Conservation (phyloP, 352 stramenopile species). For the Phytophthora lateralis region DNA sequence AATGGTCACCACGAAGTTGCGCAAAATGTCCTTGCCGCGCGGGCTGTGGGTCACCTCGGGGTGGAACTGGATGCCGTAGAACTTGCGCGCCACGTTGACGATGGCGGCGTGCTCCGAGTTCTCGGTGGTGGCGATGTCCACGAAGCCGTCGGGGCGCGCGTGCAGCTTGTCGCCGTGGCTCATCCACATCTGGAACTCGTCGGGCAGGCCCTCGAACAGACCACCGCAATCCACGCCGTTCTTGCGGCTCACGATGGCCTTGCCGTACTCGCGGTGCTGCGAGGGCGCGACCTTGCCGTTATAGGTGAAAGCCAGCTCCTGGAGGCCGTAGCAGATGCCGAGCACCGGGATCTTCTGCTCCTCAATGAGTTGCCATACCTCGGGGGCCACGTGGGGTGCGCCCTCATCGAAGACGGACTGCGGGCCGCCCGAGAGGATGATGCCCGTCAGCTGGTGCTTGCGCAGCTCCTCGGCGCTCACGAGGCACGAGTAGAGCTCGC, state of each 20-base stretch:
- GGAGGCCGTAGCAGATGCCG: slow-evolving; percentile 97
- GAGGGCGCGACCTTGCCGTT: slow-evolving; percentile 94
- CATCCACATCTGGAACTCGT: slow-evolving; percentile 99
- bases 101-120: slow-evolving; percentile 96
- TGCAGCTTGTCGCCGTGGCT: slow-evolving; percentile 99
- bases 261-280: slow-evolving; percentile 97
- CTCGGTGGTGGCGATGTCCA: slow-evolving; percentile 86
- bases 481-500: slow-evolving; percentile 98
- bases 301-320: slow-evolving; percentile 96
- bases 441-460: slow-evolving; percentile 94
- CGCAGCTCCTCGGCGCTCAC: slow-evolving; percentile 92
- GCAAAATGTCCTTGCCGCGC: slow-evolving; percentile 94
- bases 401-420: slow-evolving; percentile 96
- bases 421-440: slow-evolving; percentile 98
- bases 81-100: slow-evolving; percentile 92
- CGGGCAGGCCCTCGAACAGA: slow-evolving; percentile 92
- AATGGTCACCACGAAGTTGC: slow-evolving; percentile 98
- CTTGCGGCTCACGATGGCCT: slow-evolving; percentile 91
- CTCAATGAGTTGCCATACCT: slow-evolving; percentile 97
- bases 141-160: slow-evolving; percentile 92
- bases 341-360: slow-evolving; percentile 96
- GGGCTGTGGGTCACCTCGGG: slow-evolving; percentile 98
- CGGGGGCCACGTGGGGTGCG: slow-evolving; percentile 93
- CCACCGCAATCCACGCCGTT: slow-evolving; percentile 54
- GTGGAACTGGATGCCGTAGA: slow-evolving; percentile 99